Percentiles rank a stretch among this genome's conserved stretches.
Evolutionary conservation across 495 filamentous ascomycete species (phyloP).

Genomic region (Tuber umbilicatum): DNA sequence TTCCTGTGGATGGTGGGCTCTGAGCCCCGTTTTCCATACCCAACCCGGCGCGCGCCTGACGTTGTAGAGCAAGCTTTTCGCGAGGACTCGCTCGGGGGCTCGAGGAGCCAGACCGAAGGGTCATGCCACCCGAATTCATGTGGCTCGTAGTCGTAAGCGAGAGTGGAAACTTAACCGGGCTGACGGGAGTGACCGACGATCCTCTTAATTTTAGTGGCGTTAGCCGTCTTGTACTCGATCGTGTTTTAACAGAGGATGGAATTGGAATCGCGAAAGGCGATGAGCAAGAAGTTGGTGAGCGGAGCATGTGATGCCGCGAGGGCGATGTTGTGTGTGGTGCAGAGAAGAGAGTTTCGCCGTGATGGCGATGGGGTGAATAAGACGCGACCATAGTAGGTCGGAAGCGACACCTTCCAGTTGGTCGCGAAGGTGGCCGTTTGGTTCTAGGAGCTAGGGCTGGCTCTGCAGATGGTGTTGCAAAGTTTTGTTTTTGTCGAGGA

Average conservation of each 20-base stretch:
- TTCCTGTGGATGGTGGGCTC: slow-evolving; percentile 43
- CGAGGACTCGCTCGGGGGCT: slow-evolving; percentile 37
- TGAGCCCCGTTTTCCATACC: slow-evolving; percentile 35
- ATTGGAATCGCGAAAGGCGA: slow-evolving; percentile 33
- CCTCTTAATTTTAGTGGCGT: slow-evolving; percentile 25
- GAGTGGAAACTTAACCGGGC: slow-evolving; percentile 36
- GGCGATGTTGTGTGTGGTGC: slow-evolving; percentile 36
- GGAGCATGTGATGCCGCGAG: slow-evolving; percentile 33
- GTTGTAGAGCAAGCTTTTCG: slow-evolving; percentile 31
- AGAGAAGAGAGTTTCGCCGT: slow-evolving; percentile 41
- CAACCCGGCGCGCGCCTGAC: slow-evolving; percentile 34
- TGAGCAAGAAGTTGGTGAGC: slow-evolving; percentile 30
- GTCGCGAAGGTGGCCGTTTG: not conserved
- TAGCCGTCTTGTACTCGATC: slow-evolving; percentile 35
- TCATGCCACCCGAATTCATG: slow-evolving; percentile 39
- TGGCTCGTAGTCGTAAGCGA: slow-evolving; percentile 36
- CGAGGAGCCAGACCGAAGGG: slow-evolving; percentile 37
- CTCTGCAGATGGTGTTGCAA: slow-evolving; percentile 9
- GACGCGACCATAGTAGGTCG: slow-evolving; percentile 40
- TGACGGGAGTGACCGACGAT: slow-evolving; percentile 15
- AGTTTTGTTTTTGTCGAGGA: slow-evolving; percentile 8
- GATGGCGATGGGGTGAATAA: slow-evolving; percentile 41
- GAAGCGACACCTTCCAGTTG: slow-evolving; percentile 3
- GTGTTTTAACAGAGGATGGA: slow-evolving; percentile 26
- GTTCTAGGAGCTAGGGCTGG: slow-evolving; percentile 27